Evolutionary conservation across 2,329 filamentous ascomycete genomes (phyloP), one percentile per base, ranked within the genome.

Genomic region (Cordyceps fumosorosea): DNA sequence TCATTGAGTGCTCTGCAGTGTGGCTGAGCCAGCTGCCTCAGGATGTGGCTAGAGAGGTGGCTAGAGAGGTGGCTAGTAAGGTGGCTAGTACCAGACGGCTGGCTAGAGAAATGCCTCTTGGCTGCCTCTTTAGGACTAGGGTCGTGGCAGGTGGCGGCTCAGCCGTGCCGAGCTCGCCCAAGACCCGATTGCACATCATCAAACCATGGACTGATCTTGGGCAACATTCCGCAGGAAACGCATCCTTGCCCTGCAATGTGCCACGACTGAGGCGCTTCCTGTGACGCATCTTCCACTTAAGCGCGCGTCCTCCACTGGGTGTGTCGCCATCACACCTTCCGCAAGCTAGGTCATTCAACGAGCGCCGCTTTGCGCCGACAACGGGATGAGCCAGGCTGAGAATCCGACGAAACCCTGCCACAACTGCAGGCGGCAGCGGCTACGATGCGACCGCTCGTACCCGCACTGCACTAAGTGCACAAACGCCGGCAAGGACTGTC

Each of bases 381-480:
- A 37, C 34, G 34, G 34, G 1, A 37, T 65, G 64, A 40, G 14
- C 32, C 52, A 52, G 42, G 56, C 67, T 63, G 66, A 64, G 56
- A 66, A 69, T 60, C 69, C 70, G 44, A 66, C 69, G 56, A 76
- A 76, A 66, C 69, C 73, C 50, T 84, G 81, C 68, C 81, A 84
- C 73, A 83, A 82, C 72, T 84, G 81, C 70, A 78, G 81, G 57
- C 79, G 80, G 60, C 77, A 77, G 64, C 77, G 81, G 61, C 78
- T 81, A 69, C 79, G 79, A 65, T 84, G 81, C 71, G 81, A 84
- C 67, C 76, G 78, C 56, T 77, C 80, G 42, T 72, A 79, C 51
- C 81, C 81, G 56, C 75, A 77, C 64, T 83, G 81, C 70, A 76
- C 78, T 67, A 83, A 83, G 73, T 83, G 81, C 64, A 67, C 73